Evolutionary conservation across 176 grass and related monocot species (phyloP).

Genomic region (Neostapfia colusana): DNA sequence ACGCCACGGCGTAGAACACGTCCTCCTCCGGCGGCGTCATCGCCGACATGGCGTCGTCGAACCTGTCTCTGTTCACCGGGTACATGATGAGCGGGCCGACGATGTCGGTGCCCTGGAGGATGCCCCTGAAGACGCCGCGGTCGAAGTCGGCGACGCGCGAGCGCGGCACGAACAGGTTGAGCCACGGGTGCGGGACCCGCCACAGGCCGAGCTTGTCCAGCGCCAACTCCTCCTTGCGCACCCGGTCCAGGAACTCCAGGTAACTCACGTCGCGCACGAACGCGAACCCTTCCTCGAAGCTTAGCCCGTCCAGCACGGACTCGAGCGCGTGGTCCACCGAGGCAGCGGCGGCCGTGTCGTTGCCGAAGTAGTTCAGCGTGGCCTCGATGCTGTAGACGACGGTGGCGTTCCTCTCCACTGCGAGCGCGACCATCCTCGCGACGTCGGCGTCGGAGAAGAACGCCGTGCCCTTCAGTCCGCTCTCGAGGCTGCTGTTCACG

Average conservation of each 20-base stretch:
- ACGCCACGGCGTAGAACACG: conserved; percentile 70
- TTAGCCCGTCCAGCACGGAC: conserved; percentile 37
- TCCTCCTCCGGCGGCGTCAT: conserved; percentile 71
- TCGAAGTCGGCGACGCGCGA: conserved; percentile 75
- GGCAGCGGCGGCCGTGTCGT: background rate
- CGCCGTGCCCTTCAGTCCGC: conserved; percentile 38
- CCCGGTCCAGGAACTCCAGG: conserved; percentile 63
- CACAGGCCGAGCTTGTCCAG: conserved; percentile 52
- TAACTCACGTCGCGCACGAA: conserved; percentile 59
- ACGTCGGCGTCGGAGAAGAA: conserved; percentile 62
- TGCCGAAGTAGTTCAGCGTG: conserved; percentile 55
- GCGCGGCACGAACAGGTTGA: conserved; percentile 59
- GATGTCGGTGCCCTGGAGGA: conserved; percentile 54
- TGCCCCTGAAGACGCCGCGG: conserved; percentile 58
- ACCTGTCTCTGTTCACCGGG: conserved; percentile 75
- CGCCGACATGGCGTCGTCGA: conserved; percentile 67
- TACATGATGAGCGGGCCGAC: conserved; percentile 58
- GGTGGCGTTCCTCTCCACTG: conserved; percentile 22
- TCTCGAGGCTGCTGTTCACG: conserved; percentile 49
- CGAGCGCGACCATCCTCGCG: conserved; percentile 38
- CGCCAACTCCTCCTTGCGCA: conserved; percentile 43
- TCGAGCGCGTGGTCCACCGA: conserved; percentile 29
- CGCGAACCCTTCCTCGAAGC: conserved; percentile 44
- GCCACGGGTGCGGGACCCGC: conserved; percentile 79
- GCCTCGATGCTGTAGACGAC: conserved; percentile 76